Evolutionary conservation across 2,329 filamentous ascomycete genomes (phyloP), one percentile per base, ranked within the genome.

Genomic region (Trichoderma koningiopsis): DNA sequence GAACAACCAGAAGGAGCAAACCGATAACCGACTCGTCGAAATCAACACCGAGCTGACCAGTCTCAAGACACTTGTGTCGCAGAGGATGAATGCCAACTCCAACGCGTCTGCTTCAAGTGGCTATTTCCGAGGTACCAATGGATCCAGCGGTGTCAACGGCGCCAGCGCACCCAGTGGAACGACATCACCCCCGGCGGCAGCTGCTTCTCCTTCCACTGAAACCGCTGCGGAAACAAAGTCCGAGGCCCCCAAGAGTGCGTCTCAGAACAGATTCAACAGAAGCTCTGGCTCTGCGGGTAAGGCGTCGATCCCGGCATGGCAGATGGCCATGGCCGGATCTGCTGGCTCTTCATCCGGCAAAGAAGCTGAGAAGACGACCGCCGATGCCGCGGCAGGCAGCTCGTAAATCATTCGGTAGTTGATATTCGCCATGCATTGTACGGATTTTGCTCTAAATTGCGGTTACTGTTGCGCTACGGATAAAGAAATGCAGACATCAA

Each of bases 21-120:
- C 92, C 31, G 94, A 98, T 77, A 87, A 84, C 73, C 87, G 94
- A 60, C 83, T 99, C 70, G 91, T 90, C 79, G 96, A 98, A 75
- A 88, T 99, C 73, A 92, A 92, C 73, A 87, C 86, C 7, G 96
- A 99, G 81, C 85, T 99, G 75, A 93, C 92, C 83, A 97, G 94
- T 78, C 83, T 99, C 75, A 98, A 97, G 86, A 92, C 92, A 2
- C 84, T 99, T 65, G 88, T 99, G 75, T 83, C 85, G 55, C 88
- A 90, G 78, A 82, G 89, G 70, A 86, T 90, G 85, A 83, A 80
- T 66, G 75, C 81, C 13, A 71, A 71, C 68, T 71, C 76, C 27
- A 60, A 75, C 5, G 69, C 78, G 8, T 64, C 77, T 35, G 64
- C 73, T 10, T 65, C 66, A 40, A 61, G 59, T 59, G 73, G 69